phyloP scores from a whole-genome alignment of 2,329 filamentous ascomycete species.

The Exophiala dermatitidis region DNA sequence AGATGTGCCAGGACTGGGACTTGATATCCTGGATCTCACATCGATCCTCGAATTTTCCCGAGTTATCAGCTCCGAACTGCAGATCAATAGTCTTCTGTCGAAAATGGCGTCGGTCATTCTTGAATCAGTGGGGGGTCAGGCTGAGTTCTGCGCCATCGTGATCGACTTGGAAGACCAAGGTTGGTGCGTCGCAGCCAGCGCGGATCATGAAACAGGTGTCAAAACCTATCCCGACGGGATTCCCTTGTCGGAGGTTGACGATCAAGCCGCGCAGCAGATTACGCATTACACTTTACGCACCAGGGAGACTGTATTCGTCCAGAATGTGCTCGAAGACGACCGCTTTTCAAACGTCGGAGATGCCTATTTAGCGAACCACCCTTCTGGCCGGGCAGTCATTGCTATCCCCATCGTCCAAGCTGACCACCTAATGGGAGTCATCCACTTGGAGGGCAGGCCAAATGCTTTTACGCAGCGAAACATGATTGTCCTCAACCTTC shows the following conservation, averaged over 20 bases:
- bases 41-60: slow-evolving; percentile 60
- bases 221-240: slow-evolving; percentile 49
- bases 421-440: slow-evolving; percentile 52
- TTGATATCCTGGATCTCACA: slow-evolving; percentile 58
- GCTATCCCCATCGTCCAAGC: slow-evolving; percentile 57
- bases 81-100: slow-evolving; percentile 54
- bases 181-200: slow-evolving; percentile 56
- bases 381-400: slow-evolving; percentile 54
- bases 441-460: slow-evolving; percentile 56
- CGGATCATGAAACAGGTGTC: slow-evolving; percentile 49
- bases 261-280: slow-evolving; percentile 55
- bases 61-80: slow-evolving; percentile 57
- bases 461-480: slow-evolving; percentile 59
- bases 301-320: slow-evolving; percentile 56
- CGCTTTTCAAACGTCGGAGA: slow-evolving; percentile 56
- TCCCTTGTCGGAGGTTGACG: slow-evolving; percentile 50
- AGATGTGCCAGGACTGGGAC: slow-evolving; percentile 31
- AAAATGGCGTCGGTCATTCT: slow-evolving; percentile 60
- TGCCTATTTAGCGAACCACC: slow-evolving; percentile 49
- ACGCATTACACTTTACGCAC: slow-evolving; percentile 57
- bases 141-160: slow-evolving; percentile 54
- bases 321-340: slow-evolving; percentile 58
- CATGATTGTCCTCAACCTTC: slow-evolving; percentile 45
- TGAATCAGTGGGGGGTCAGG: slow-evolving; percentile 52
- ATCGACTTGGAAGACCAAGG: slow-evolving; percentile 53